These are phyloP conservation scores for Pseudogymnoascus sp. DNA, from an alignment of 2,329 filamentous ascomycete genomes.

Conservation along the genomic window DNA sequence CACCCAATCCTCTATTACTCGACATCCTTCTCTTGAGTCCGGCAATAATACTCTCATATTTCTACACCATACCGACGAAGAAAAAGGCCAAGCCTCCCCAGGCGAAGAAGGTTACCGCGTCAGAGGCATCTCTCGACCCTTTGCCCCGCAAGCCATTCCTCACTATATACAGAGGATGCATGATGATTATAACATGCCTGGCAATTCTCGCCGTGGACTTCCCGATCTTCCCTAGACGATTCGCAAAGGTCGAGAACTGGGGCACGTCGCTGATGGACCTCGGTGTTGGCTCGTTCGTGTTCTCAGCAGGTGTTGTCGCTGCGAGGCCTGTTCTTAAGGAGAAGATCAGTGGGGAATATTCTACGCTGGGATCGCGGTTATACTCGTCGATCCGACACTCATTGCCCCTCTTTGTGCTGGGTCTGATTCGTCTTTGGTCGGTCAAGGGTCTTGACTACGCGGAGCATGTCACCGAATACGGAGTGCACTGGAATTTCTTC, in stretches of 20 bases:
- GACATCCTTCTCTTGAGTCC: slow-evolving; percentile 66
- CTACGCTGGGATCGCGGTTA: slow-evolving; percentile 49
- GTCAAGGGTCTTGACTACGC: slow-evolving; percentile 95
- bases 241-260: slow-evolving; percentile 99
- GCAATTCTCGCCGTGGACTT: slow-evolving; percentile 98
- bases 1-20: slow-evolving; percentile 63
- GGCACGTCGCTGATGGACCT: slow-evolving; percentile 98
- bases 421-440: slow-evolving; percentile 70
- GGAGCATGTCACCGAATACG: slow-evolving; percentile 95
- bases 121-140: slow-evolving; percentile 32
- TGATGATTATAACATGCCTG: slow-evolving; percentile 84
- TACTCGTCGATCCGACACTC: slow-evolving; percentile 66
- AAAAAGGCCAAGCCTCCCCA: slow-evolving; percentile 44
- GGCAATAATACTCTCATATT: slow-evolving; percentile 39
- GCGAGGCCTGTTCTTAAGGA: slow-evolving; percentile 72
- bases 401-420: slow-evolving; percentile 70
- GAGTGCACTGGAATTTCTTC: slow-evolving; percentile 99
- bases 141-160: slow-evolving; percentile 85
- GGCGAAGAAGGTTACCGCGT: slow-evolving; percentile 31
- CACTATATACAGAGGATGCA: slow-evolving; percentile 80
- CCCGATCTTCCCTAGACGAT: slow-evolving; percentile 80
- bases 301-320: slow-evolving; percentile 84
- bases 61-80: slow-evolving; percentile 45
- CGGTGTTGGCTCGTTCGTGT: slow-evolving; percentile 95
- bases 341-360: slow-evolving; percentile 41